Evolutionary conservation across 257 asterid species (phyloP), one percentile per base, ranked within the genome.

Genomic region (Fraxinus excelsior): DNA sequence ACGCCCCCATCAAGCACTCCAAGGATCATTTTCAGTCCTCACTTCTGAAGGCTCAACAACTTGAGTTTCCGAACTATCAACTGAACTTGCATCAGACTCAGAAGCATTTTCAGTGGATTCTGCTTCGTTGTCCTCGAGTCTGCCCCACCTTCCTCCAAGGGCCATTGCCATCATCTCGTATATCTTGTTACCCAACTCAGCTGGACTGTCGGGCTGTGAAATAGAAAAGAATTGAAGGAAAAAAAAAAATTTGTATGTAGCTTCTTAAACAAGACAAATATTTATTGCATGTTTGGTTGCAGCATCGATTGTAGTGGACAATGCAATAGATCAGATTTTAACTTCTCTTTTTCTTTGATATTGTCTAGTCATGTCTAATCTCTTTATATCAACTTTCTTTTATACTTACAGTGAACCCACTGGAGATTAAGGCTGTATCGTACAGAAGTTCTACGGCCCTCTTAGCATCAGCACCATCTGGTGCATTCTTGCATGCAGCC

Each of bases 151-250:
- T 77, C 99, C 99, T 74, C 99, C 99, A 21, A 96, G 94, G 69
- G 99, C 99, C 96, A 96, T 89, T 13, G 96, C 93, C 99, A 96
- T 96, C 99, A 96, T 92, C 82, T 96, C 97, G 12, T 96, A 96
- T 70, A 96, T 96, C 88, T 94, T 96, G 93, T 86, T 92, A 16
- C 99, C 93, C 72, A 94, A 86, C 85, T 96, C 99, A 14, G 98
- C 86, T 9, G 99, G 98, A 80, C 98, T 92, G 34, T 96, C 99
- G 2, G 99, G 98, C 99, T 96, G 94, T 68, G 26, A 71, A 26
- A 28, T 26, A 64, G 28, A 79, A 28, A 49, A 80, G 42, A 51
- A 19, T 58, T 70, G 49, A 5, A 37, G 38, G 0, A 68, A 51
- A 1, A 16, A 7, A 14, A 25, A 46, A n/a, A n/a, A n/a, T n/a